Evolutionary conservation across 371 early-diverging fungal genomes (phyloP).

Genomic region (Entomophthora muscae): DNA sequence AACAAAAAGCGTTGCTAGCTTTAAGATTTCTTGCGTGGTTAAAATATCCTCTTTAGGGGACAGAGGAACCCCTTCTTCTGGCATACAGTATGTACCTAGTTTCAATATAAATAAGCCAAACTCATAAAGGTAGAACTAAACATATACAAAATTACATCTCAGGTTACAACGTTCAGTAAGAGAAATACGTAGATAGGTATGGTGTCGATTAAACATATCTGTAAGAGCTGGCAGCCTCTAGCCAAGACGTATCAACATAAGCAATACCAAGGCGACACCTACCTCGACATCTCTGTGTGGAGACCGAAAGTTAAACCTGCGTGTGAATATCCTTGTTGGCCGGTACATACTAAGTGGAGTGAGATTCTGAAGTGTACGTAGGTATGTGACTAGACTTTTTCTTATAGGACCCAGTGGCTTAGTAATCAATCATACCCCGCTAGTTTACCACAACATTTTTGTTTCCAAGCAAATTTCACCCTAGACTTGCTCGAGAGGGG

Average conservation of each 20-base stretch:
- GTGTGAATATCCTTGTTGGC: neutral
- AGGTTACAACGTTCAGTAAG: conserved; percentile 87
- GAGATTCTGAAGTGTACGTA: no score
- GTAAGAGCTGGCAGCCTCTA: conserved; percentile 15
- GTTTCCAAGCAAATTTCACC: no score
- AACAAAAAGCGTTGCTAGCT: conserved; percentile 67
- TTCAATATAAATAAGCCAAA: conserved; percentile 3
- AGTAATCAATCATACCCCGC: no score
- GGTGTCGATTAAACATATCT: conserved; percentile 68
- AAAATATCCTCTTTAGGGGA: conserved; percentile 49
- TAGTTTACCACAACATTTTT: no score
- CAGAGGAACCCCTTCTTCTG: conserved; percentile 70
- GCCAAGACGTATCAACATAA: neutral
- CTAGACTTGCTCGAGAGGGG: no score
- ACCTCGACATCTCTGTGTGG: neutral
- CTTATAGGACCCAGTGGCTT: no score
- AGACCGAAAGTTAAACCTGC: neutral
- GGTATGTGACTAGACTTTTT: no score
- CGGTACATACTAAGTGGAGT: no score
- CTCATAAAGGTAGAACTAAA: neutral
- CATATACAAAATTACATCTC: conserved; percentile 38
- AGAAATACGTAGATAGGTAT: conserved; percentile 82
- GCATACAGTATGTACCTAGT: conserved; percentile 89
- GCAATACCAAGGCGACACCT: neutral
- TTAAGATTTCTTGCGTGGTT: conserved; percentile 59